Base-by-base conservation (phyloP, 441 rosid genomes). In the Viola pubescens region DNA sequence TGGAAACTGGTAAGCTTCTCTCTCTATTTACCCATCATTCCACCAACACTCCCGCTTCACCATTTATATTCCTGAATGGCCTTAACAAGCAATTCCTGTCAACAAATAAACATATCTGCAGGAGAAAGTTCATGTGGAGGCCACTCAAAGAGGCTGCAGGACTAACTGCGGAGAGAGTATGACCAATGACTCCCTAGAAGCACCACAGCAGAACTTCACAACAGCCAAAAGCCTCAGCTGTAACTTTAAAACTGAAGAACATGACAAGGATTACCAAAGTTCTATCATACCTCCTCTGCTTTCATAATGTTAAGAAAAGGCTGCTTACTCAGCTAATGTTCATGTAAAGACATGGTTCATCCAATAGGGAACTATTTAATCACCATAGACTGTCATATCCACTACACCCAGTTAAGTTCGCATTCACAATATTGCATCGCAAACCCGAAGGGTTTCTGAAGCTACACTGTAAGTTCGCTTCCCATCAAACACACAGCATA, bases 121-220 rank as follows among this genome's bases (percentile, higher is more conserved):
- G 97, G 94, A 81, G 97, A 71, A 86, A 88, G 75, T 77, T 91
- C 66, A 66, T 79, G 81, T 91, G 96, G 94, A 86, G 71, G 66
- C 96, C 94, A 14, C 84, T 86, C 46, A 86, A 79, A 56, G 91
- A 88, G 73, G 84, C 83, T 37, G 84, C 97, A 16, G 88, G 88
- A 60, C 73, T 82, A 62, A 65, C 75, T 38, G 19, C 80, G 9
- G 63, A 63, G 54, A 66, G 53, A 70, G 70, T 59, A 61, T 61
- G 74, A 70, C 49, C 54, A 59, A 41, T 13, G 4, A 45, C 58
- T 44, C 14, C 34, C 34, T 26, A 26, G 9, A 44, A 55, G 52
- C 5, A 16, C 43, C 6, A 16, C 4, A 5, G n/a, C 7, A 7
- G 44, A 41, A 55, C 48, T 40, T 19, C 14, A 9, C 37, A 52